Base-by-base conservation (phyloP, 1,284 basidiomycete genomes). In the Ceratobasidium sp. region DNA sequence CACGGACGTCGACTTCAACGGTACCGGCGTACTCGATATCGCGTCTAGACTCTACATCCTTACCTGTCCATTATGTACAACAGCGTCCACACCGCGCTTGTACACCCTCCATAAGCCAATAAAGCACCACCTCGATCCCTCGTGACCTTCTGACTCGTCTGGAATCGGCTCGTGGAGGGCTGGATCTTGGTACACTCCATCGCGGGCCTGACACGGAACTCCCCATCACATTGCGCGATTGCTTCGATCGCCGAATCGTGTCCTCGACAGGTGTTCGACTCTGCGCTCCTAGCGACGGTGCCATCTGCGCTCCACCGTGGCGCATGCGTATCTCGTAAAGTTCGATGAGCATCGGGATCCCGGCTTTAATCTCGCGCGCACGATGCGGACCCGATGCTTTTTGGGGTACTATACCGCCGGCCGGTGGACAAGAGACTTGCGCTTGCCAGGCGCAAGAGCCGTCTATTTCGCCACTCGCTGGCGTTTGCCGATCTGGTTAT, bases 11-110 rank as follows among this genome's bases (percentile, higher is more conserved):
- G 41, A 47, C 24, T n/a, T 44, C 41, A 44, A 24, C 36, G 31
- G 22, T 29, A 36, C 33, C 48, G 50, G n/a, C 31, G 45, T 19
- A 31, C 29, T 27, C n/a, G 19, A 22, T 51, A 51, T 31, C 22
- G 27, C 51, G n/a, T n/a, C 66, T 33, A 71, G 66, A 71, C 66
- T 71, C 56, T 24, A 71, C 51, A 31, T 53, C 48, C 45, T 65
- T 65, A 65, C 63, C 63, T 48, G 53, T 57, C 17, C 41, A 59
- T 71, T 57, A 71, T 71, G 66, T 71, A 71, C 66, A n/a, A n/a
- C n/a, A 71, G 53, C 53, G 66, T 22, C 41, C 27, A 41, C 50
- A 71, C 22, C 50, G 66, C 66, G 44, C 59, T 45, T 24, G n/a
- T 62, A 62, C 41, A 24, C 7, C 29, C 17, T 45, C 59, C 44